These are phyloP conservation scores for Quercus tomentella DNA, from an alignment of 331 rosid genomes.

Conservation along the genomic window DNA sequence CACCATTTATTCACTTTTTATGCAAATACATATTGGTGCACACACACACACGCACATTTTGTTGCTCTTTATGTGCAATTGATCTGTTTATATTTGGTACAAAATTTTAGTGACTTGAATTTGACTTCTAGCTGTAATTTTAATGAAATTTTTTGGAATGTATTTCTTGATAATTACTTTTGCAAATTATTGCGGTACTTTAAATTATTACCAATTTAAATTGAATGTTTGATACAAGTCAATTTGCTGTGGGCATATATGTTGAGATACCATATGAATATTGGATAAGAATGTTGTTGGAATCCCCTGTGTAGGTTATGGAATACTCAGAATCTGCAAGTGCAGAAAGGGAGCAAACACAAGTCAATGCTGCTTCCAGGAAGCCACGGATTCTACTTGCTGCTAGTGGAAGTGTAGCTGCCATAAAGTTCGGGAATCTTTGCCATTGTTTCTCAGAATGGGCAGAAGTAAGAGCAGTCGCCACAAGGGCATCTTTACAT, in stretches of 20 bases:
- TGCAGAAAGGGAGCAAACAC: constrained; percentile 25
- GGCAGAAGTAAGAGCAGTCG: constrained; percentile 81
- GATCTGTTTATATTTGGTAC: not conserved
- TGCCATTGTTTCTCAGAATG: constrained; percentile 60
- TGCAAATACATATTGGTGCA: not conserved
- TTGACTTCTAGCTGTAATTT: not conserved
- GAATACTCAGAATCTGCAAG: constrained; percentile 33
- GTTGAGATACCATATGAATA: not conserved
- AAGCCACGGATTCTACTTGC: constrained; percentile 79
- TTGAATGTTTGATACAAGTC: not conserved
- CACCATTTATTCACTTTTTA: not conserved
- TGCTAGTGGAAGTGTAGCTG: constrained; percentile 79
- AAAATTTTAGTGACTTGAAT: not conserved
- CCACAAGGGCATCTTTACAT: constrained; percentile 51
- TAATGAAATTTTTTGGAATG: not conserved
- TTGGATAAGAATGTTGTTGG: constrained; percentile 10
- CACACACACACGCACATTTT: not conserved
- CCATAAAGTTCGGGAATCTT: constrained; percentile 57
- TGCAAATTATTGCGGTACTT: not conserved
- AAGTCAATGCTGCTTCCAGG: constrained; percentile 18
- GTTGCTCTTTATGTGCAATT: not conserved
- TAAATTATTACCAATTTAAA: not conserved
- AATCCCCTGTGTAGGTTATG: constrained; percentile 35
- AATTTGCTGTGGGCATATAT: not conserved
- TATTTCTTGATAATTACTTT: not conserved